Evolutionary conservation across 768 basidiomycete species (phyloP).

Genomic region (Kwoniella mangroviensis): DNA sequence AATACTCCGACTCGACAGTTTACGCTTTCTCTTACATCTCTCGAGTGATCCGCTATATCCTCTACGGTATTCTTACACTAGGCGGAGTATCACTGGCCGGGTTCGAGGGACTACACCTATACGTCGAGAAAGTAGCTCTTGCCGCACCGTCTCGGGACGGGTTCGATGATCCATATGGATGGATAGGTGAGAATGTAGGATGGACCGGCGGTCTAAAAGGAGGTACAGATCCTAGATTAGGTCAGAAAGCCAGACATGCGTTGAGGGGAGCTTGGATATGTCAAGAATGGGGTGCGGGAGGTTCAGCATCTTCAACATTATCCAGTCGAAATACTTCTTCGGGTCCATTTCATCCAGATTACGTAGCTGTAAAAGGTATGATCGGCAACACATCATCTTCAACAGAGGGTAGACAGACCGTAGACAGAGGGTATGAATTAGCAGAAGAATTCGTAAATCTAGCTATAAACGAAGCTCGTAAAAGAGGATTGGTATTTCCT

Average conservation of each 20-base stretch:
- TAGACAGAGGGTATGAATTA: slow-evolving; percentile 51
- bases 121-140: slow-evolving; percentile 36
- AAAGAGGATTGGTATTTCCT: slow-evolving; percentile 47
- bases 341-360: slow-evolving; percentile 34
- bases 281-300: slow-evolving; percentile 49
- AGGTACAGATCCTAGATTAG: slow-evolving; percentile 49
- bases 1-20: slow-evolving; percentile 50
- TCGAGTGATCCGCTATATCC: slow-evolving; percentile 41
- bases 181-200: slow-evolving; percentile 46
- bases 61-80: slow-evolving; percentile 33
- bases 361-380: slow-evolving; percentile 34
- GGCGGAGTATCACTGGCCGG: slow-evolving; percentile 23
- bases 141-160: slow-evolving; percentile 28
- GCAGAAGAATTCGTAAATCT: slow-evolving; percentile 52
- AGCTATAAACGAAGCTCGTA: slow-evolving; percentile 47
- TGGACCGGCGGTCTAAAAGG: slow-evolving; percentile 52
- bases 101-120: slow-evolving; percentile 40
- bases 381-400: slow-evolving; percentile 28
- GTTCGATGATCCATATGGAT: slow-evolving; percentile 39
- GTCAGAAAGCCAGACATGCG: slow-evolving; percentile 50
- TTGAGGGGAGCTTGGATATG: slow-evolving; percentile 54
- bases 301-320: slow-evolving; percentile 30
- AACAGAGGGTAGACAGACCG: slow-evolving; percentile 21
- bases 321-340: slow-evolving; percentile 16
- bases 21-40: slow-evolving; percentile 49